These are phyloP conservation scores for Breviolum minutum DNA, from an alignment of 73 alveolate genomes.

Conservation along the genomic window DNA sequence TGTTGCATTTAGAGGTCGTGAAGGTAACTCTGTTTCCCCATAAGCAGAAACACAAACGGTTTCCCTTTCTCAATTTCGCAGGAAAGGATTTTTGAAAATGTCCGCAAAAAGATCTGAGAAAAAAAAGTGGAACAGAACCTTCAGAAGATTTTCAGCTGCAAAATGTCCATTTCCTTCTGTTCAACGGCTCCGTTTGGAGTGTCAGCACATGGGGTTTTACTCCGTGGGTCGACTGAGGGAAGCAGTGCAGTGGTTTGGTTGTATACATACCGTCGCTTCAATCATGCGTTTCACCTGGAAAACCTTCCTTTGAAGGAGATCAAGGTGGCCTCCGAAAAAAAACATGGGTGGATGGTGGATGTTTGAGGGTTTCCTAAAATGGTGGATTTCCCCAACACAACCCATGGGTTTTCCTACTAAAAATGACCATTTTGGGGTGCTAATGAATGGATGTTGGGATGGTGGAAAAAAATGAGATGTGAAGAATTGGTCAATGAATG, in stretches of 20 bases:
- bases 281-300: constrained; percentile 68
- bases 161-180: too few relatives aligned
- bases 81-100: background rate
- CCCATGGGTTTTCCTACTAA: too few relatives aligned
- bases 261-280: constrained; percentile 82
- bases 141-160: too few relatives aligned
- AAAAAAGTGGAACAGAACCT: too few relatives aligned
- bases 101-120: too few relatives aligned
- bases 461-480: background rate
- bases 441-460: too few relatives aligned
- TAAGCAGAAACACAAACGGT: background rate
- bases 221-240: background rate
- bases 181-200: background rate
- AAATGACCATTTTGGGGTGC: too few relatives aligned
- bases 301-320: constrained; percentile 55
- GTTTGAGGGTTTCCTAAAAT: too few relatives aligned
- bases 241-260: constrained; percentile 65
- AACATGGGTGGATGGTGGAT: background rate
- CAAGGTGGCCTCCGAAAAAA: constrained; percentile 27
- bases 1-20: background rate
- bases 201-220: background rate
- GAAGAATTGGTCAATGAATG: background rate
- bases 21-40: background rate
- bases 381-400: too few relatives aligned
- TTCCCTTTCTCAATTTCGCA: background rate